Evolutionary conservation across 192 early-diverging fungal genomes (phyloP), one percentile per base, ranked within the genome.

Genomic region (Oehlia diaphana): DNA sequence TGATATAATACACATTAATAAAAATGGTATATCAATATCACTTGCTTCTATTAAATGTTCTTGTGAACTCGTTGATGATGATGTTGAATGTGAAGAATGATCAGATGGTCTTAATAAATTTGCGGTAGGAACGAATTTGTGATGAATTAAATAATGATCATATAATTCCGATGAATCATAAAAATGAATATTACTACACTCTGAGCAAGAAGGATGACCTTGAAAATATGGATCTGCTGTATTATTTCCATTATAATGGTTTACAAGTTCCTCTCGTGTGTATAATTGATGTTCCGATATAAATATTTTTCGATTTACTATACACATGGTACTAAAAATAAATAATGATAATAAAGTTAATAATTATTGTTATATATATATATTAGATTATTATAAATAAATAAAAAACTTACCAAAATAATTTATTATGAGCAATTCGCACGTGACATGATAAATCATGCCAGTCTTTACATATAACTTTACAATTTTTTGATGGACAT

Each of bases 71-170:
- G 64, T 31, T 65, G 26, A n/a, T 39, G 19, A 9, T 69, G 67
- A 42, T 37, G 37, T n/a, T 42, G 13, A 37, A 9, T 31, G n/a
- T 37, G 13, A 42, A 8, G 37, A 0, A 39, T n/a, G 67, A 37
- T 37, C 2, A 37, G 37, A 39, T 69, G 31, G 67, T 21, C 21
- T 13, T 69, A 28, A 65, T 65, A 28, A 65, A 28, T 65, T 28
- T 31, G n/a, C 1, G n/a, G 33, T 65, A 6, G 64, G 64, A 65
- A 65, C 28, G 8, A 65, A 13, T 65, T 23, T 12, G 7, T 70
- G 68, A 70, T 70, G 68, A 33, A 70, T 70, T 70, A 70, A n/a
- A 70, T 70, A 70, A 70, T 70, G 68, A 21, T 70, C 68, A 9
- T 37, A 37, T n/a, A 70, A 42, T 70, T 70, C 68, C 2, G 37